A percentile compares a stretch with the other conserved stretches of the same genome.
Evolutionary conservation across 2,329 filamentous ascomycete genomes (phyloP).

Genomic region (Colletotrichum viniferum): DNA sequence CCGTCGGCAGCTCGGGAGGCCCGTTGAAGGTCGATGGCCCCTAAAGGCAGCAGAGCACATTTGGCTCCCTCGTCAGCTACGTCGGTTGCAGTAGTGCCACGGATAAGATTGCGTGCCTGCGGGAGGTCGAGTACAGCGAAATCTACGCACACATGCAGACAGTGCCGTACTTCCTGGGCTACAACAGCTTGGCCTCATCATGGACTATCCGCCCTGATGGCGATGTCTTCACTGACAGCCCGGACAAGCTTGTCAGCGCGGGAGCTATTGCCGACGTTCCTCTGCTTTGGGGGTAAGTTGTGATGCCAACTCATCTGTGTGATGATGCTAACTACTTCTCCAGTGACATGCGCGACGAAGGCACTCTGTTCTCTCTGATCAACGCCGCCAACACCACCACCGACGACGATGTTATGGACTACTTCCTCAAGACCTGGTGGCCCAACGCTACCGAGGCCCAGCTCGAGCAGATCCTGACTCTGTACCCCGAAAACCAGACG

Average conservation of each 20-base stretch:
- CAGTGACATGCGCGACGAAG: not conserved
- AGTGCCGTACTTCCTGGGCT: not conserved
- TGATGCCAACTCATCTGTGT: not conserved
- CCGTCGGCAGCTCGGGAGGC: not conserved
- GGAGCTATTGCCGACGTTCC: not conserved
- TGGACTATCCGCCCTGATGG: not conserved
- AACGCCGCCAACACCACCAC: conserved; percentile 62
- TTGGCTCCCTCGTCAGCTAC: not conserved
- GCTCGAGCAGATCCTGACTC: conserved; percentile 59
- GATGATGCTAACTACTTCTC: not conserved
- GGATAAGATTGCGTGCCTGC: not conserved
- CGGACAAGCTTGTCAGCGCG: not conserved
- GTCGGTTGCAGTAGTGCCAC: not conserved
- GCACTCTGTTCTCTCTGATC: conserved; percentile 55
- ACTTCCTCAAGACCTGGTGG: conserved; percentile 51
- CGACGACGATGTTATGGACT: conserved; percentile 41
- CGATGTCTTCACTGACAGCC: not conserved
- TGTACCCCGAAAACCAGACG: conserved; percentile 49
- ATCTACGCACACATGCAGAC: not conserved
- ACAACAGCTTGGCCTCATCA: not conserved
- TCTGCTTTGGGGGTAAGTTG: not conserved
- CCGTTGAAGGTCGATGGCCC: not conserved
- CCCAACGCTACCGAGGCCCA: conserved; percentile 38
- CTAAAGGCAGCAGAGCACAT: not conserved
- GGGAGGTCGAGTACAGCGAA: not conserved